A percentile compares a stretch with the other conserved stretches of the same genome.
Conservation (phyloP, 75 land plant species). For the Ceratopteris richardii region DNA sequence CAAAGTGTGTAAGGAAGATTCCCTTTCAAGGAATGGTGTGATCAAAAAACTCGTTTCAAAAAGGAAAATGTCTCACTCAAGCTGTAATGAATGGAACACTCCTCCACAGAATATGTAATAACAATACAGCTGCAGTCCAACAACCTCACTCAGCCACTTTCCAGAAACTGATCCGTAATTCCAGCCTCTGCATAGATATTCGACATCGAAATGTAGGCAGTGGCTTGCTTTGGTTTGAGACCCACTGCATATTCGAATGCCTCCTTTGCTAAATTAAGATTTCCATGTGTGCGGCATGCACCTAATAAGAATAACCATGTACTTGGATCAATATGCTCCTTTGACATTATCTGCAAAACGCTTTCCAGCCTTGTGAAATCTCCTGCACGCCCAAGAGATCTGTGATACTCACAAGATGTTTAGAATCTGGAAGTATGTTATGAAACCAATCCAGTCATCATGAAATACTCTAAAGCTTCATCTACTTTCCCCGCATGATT, state of each 20-base stretch:
- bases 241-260: conserved; percentile 1
- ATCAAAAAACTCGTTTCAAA: no score
- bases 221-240: conserved; percentile 2
- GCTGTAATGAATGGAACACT: no score
- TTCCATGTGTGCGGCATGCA: conserved; percentile 1
- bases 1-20: no score
- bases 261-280: background rate
- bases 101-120: no score
- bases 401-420: conserved; percentile 32
- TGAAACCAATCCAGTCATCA: conserved; percentile 25
- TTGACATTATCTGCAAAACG: background rate
- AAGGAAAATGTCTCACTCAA: no score
- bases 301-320: conserved; percentile 3
- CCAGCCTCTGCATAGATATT: conserved; percentile 4
- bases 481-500: conserved; percentile 39
- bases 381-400: conserved; percentile 43
- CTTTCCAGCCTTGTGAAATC: background rate
- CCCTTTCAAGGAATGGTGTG: no score
- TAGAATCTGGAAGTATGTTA: conserved; percentile 22
- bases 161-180: no score
- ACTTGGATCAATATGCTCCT: background rate
- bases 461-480: conserved; percentile 28
- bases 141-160: no score
- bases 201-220: conserved; percentile 4
- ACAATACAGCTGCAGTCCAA: no score